Percentiles rank a stretch among this genome's conserved stretches.
Evolutionary conservation across 2,329 filamentous ascomycete species (phyloP).

Genomic region (Cladosporium halotolerans): DNA sequence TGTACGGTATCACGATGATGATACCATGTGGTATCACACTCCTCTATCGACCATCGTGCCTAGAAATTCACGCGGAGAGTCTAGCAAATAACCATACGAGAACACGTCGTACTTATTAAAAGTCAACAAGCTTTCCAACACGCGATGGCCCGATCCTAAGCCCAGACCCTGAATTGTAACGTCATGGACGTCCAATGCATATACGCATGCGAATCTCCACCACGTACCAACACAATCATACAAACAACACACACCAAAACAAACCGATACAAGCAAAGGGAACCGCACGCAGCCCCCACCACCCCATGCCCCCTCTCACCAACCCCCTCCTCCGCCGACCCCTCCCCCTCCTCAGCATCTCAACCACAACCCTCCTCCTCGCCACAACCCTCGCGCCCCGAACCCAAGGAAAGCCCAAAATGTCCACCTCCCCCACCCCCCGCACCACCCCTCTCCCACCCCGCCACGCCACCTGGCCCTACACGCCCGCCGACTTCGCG

Average conservation of each 20-base stretch:
- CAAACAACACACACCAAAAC: background rate
- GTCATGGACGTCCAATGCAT: background rate
- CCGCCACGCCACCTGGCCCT: slow-evolving; percentile 30
- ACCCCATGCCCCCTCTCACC: slow-evolving; percentile 9
- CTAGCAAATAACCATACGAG: no score
- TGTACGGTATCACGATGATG: no score
- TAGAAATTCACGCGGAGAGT: no score
- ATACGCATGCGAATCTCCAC: background rate
- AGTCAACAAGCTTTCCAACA: no score
- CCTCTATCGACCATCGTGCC: no score
- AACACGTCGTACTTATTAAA: no score
- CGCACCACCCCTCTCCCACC: slow-evolving; percentile 23
- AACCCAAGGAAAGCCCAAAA: background rate
- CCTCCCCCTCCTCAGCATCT: slow-evolving; percentile 17
- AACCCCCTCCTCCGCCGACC: slow-evolving; percentile 15
- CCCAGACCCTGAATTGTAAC: background rate
- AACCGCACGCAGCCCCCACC: background rate
- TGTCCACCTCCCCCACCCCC: slow-evolving; percentile 14
- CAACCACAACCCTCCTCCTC: slow-evolving; percentile 14
- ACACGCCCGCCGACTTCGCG: slow-evolving; percentile 34
- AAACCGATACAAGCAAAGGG: no score
- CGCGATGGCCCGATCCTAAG: background rate
- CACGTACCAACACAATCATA: background rate
- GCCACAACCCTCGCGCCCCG: slow-evolving; percentile 12
- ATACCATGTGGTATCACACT: no score